phyloP scores from a whole-genome alignment of 805 yeast genomes.

The Vanderwaltozyma yarrowii region DNA sequence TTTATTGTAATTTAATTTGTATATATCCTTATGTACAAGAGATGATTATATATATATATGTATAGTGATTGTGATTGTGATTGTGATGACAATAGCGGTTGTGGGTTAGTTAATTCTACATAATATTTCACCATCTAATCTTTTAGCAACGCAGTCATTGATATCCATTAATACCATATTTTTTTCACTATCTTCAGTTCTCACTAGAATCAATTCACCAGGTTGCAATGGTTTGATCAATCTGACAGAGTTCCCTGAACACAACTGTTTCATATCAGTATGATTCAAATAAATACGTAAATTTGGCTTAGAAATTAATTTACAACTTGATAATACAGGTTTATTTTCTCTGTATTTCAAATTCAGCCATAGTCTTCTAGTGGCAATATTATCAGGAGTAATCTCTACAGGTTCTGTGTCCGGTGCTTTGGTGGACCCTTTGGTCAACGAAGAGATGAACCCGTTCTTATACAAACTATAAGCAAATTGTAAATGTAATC shows the following conservation, averaged over 20 bases:
- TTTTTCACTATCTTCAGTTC: slow-evolving; percentile 32
- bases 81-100: no score
- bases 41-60: not conserved
- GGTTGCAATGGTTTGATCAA: slow-evolving; percentile 74
- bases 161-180: slow-evolving; percentile 46
- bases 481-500: slow-evolving; percentile 74
- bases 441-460: slow-evolving; percentile 69
- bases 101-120: slow-evolving; percentile 69
- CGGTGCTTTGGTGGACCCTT: slow-evolving; percentile 81
- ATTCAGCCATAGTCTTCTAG: slow-evolving; percentile 86
- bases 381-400: slow-evolving; percentile 77
- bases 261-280: slow-evolving; percentile 59
- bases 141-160: slow-evolving; percentile 74
- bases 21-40: no score
- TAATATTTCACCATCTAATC: slow-evolving; percentile 61
- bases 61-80: no score
- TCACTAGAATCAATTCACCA: slow-evolving; percentile 76
- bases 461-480: slow-evolving; percentile 86
- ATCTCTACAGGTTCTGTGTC: slow-evolving; percentile 64
- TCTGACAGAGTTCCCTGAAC: slow-evolving; percentile 68
- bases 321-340: slow-evolving; percentile 65
- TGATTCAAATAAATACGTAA: slow-evolving; percentile 55
- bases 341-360: slow-evolving; percentile 74
- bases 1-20: not conserved
- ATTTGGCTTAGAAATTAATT: slow-evolving; percentile 76